phyloP scores from a whole-genome alignment of 495 filamentous ascomycete species.

The Penicillium taxi region DNA sequence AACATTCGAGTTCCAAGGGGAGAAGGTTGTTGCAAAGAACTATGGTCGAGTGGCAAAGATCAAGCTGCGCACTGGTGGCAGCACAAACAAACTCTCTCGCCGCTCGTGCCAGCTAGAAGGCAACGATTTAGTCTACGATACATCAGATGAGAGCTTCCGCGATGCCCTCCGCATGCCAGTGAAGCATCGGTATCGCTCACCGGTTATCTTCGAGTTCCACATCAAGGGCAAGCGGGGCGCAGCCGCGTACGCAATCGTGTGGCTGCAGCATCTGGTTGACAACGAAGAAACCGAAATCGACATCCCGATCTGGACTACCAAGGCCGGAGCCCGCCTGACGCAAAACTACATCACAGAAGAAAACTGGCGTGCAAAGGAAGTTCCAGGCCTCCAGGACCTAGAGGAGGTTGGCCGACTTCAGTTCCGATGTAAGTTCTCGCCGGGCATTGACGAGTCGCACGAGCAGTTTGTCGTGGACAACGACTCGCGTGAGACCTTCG shows the following conservation, averaged over 20 bases:
- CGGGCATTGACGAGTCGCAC: constrained; percentile 86
- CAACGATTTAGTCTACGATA: constrained; percentile 59
- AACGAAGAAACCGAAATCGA: constrained; percentile 67
- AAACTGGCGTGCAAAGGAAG: constrained; percentile 49
- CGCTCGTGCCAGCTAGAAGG: constrained; percentile 52
- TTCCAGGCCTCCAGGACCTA: constrained; percentile 61
- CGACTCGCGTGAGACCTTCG: constrained; percentile 82
- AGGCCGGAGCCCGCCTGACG: constrained; percentile 60
- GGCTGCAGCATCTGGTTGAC: constrained; percentile 79
- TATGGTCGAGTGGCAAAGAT: constrained; percentile 58
- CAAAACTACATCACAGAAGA: constrained; percentile 85
- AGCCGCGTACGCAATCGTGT: constrained; percentile 69
- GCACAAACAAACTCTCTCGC: constrained; percentile 57
- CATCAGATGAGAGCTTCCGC: constrained; percentile 47
- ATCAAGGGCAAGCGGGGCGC: constrained; percentile 55
- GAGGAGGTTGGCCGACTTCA: constrained; percentile 71
- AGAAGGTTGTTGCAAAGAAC: constrained; percentile 51
- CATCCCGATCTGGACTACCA: constrained; percentile 79
- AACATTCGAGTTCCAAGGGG: constrained; percentile 75
- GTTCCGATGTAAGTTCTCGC: constrained; percentile 74
- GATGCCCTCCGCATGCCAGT: constrained; percentile 70
- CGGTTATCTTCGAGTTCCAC: constrained; percentile 82
- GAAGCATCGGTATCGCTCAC: constrained; percentile 79
- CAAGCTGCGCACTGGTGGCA: constrained; percentile 76
- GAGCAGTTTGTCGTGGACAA: constrained; percentile 77